Evolutionary conservation across 352 stramenopile genomes (phyloP).

Genomic region (Halophytophthora batemanensis): DNA sequence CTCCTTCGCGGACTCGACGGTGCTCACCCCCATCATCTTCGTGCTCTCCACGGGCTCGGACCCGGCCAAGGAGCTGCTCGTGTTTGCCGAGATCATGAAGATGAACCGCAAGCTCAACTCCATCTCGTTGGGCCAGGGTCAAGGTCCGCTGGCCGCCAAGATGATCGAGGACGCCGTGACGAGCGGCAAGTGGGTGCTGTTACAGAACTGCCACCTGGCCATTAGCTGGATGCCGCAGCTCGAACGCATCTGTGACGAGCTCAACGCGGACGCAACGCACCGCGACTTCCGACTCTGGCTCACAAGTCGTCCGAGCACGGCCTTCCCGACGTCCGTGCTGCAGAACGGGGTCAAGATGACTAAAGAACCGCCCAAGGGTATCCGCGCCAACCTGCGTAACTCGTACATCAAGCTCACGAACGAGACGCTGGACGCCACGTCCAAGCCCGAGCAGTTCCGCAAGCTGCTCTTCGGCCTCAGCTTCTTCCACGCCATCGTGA

Average conservation of each 20-base stretch:
- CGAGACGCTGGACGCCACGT: conserved; percentile 75
- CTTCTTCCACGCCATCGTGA: conserved; percentile 90
- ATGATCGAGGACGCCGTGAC: conserved; percentile 89
- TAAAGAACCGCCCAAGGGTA: conserved; percentile 93
- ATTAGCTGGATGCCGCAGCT: conserved; percentile 95
- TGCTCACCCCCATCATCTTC: conserved; percentile 91
- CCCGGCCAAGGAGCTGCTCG: conserved; percentile 91
- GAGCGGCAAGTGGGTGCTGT: conserved; percentile 92
- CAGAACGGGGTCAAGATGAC: conserved; percentile 97
- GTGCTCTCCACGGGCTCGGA: conserved; percentile 93
- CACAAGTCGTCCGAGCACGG: conserved; percentile 83
- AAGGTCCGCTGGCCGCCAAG: conserved; percentile 86
- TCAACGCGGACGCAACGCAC: conserved; percentile 78
- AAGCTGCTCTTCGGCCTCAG: conserved; percentile 94
- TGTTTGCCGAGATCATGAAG: conserved; percentile 82
- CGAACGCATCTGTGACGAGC: conserved; percentile 92
- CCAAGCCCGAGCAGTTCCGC: conserved; percentile 87
- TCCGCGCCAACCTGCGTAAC: conserved; percentile 92
- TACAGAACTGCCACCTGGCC: conserved; percentile 95
- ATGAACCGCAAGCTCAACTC: conserved; percentile 91
- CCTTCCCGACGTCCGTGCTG: conserved; percentile 90
- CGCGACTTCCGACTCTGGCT: conserved; percentile 95
- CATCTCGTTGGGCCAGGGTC: conserved; percentile 92
- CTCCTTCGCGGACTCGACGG: conserved; percentile 88
- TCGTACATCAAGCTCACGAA: conserved; percentile 95